phyloP scores from a whole-genome alignment of 2,329 filamentous ascomycete genomes.

The Aspergillus tamarii region DNA sequence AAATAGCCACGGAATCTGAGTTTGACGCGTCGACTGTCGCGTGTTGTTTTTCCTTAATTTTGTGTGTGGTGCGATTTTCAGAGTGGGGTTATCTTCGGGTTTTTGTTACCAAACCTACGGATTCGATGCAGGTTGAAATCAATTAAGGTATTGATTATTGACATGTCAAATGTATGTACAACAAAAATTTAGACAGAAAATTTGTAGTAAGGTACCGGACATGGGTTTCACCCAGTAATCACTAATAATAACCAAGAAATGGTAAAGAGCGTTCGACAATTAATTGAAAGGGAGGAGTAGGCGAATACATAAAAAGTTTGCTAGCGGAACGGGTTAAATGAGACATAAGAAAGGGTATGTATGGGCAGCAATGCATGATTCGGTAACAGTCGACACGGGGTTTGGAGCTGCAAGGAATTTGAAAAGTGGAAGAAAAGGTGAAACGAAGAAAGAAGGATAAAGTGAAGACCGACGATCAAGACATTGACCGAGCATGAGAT shows the following conservation, averaged over 20 bases:
- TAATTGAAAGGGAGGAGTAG: background rate
- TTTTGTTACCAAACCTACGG: background rate
- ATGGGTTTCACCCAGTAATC: background rate
- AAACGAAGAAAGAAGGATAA: constrained; percentile 8
- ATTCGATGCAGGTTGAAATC: background rate
- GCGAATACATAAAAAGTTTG: constrained; percentile 16
- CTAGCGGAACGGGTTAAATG: constrained; percentile 8
- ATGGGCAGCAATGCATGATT: constrained; percentile 19
- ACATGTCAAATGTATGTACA: constrained; percentile 11
- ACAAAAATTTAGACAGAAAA: background rate
- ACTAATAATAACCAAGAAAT: background rate
- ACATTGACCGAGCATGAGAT: constrained; percentile 29
- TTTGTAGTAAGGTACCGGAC: background rate
- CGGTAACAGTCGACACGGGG: background rate
- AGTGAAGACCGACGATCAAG: constrained; percentile 7
- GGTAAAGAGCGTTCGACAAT: background rate
- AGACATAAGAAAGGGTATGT: constrained; percentile 20
- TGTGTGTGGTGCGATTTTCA: constrained; percentile 4
- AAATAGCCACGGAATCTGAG: constrained; percentile 18
- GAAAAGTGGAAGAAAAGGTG: background rate
- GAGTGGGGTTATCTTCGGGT: constrained; percentile 1
- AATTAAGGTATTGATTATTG: background rate
- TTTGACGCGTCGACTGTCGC: constrained; percentile 17
- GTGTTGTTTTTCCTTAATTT: constrained; percentile 13
- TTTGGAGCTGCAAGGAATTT: background rate